Evolutionary conservation across 2,329 filamentous ascomycete species (phyloP).

Genomic region (Curvularia lunata): DNA sequence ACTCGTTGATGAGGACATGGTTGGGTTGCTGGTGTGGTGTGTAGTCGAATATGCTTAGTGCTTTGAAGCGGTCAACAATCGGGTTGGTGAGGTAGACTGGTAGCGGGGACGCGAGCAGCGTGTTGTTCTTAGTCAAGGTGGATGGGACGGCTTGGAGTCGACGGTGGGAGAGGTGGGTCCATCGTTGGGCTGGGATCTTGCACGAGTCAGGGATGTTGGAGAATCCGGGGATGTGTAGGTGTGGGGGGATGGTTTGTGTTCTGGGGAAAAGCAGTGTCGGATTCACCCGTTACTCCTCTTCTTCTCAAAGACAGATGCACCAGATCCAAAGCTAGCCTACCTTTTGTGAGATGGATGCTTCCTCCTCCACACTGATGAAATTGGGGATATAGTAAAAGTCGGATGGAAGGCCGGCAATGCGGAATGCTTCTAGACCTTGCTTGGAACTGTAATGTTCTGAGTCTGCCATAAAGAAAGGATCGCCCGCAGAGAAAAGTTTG

Average conservation of each 20-base stretch:
- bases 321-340: too few species aligned
- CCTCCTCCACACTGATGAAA: slow-evolving; percentile 81
- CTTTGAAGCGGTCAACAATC: slow-evolving; percentile 64
- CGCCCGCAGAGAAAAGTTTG: neutral
- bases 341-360: slow-evolving; percentile 72
- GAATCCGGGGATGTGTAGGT: neutral
- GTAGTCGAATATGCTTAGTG: slow-evolving; percentile 59
- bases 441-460: neutral
- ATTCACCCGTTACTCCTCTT: neutral
- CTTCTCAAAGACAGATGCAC: too few species aligned
- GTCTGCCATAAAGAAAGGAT: neutral
- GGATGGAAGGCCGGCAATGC: slow-evolving; percentile 63
- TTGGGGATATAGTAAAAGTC: slow-evolving; percentile 83
- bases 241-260: neutral
- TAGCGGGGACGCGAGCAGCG: slow-evolving; percentile 74
- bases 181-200: slow-evolving; percentile 64
- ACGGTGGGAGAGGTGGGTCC: slow-evolving; percentile 87
- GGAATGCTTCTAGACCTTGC: slow-evolving; percentile 22
- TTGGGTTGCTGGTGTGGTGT: slow-evolving; percentile 82
- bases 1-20: slow-evolving; percentile 94
- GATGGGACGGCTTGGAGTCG: slow-evolving; percentile 92
- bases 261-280: neutral
- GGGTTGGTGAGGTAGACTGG: slow-evolving; percentile 77
- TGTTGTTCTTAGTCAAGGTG: slow-evolving; percentile 72
- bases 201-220: neutral